A percentile compares a stretch with the other conserved stretches of the same genome.
Conservation (phyloP, 768 basidiomycete species). For the Phylloporus sp. region DNA sequence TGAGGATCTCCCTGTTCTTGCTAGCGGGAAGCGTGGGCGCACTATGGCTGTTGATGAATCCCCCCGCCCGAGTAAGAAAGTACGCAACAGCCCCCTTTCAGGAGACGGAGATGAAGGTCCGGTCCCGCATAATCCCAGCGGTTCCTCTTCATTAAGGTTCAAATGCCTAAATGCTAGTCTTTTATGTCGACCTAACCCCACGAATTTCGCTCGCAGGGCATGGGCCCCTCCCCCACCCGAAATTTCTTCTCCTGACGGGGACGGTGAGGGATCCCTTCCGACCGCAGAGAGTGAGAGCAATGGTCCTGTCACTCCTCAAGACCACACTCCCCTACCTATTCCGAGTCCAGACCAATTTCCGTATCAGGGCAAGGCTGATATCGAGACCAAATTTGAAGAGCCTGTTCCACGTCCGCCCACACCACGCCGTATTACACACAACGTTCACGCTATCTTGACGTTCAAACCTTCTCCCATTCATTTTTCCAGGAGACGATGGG, state of each 20-base stretch:
- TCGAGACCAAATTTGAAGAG: constrained; percentile 22
- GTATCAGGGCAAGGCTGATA: constrained; percentile 15
- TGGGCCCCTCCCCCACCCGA: constrained; percentile 45
- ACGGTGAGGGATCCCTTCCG: constrained; percentile 30
- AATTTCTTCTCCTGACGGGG: constrained; percentile 34
- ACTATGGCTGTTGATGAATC: constrained; percentile 21
- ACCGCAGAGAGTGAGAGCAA: constrained; percentile 45
- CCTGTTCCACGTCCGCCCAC: constrained; percentile 20
- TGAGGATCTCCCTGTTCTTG: constrained; percentile 10
- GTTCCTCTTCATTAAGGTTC: constrained; percentile 26
- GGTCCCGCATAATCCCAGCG: constrained; percentile 24
- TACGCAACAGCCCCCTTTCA: constrained; percentile 16
- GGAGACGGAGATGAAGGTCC: constrained; percentile 27
- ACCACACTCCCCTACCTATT: constrained; percentile 42
- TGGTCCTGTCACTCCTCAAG: constrained; percentile 57
- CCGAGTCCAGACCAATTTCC: constrained; percentile 31
- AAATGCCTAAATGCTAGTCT: constrained; percentile 42
- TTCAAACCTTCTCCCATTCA: constrained; percentile 62
- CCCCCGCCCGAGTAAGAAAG: constrained; percentile 26
- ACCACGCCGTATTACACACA: constrained; percentile 18
- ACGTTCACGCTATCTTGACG: constrained; percentile 41
- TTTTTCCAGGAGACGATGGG: constrained; percentile 63
- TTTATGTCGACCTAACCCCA: constrained; percentile 56
- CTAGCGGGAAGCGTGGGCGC: constrained; percentile 24
- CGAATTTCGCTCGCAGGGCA: constrained; percentile 54